Conservation (phyloP, 2,329 filamentous ascomycete species). For the Colletotrichum magnum region DNA sequence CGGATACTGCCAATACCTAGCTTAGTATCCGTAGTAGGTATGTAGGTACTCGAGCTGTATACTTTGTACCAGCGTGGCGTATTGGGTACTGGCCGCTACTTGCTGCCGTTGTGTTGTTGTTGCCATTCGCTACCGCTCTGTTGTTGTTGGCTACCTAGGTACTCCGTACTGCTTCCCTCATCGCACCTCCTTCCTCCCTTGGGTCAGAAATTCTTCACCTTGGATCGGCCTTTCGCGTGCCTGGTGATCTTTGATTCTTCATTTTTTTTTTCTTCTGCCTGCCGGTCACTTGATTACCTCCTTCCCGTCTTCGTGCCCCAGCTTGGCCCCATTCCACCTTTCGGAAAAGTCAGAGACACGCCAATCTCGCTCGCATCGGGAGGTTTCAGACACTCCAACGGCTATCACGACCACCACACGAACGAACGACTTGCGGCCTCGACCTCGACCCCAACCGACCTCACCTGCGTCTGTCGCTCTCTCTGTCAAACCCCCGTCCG, state of each 20-base stretch:
- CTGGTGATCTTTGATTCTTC: neutral
- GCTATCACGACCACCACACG: neutral
- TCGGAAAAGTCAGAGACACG: slow-evolving; percentile 2
- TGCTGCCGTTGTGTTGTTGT: slow-evolving; percentile 4
- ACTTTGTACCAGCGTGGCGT: no score
- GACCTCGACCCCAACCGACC: no score
- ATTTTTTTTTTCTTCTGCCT: slow-evolving; percentile 12
- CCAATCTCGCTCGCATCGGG: slow-evolving; percentile 15
- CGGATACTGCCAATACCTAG: no score
- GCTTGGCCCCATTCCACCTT: neutral
- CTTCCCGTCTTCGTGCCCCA: neutral
- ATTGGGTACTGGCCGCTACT: neutral
- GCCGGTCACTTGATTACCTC: neutral
- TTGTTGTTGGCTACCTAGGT: neutral
- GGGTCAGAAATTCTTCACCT: slow-evolving; percentile 26
- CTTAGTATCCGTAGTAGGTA: no score
- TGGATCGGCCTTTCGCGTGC: slow-evolving; percentile 14
- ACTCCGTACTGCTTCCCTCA: neutral
- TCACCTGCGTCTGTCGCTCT: neutral
- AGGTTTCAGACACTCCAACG: slow-evolving; percentile 17
- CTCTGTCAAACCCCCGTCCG: neutral
- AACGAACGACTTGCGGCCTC: neutral
- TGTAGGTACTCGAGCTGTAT: no score
- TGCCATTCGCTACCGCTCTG: neutral
- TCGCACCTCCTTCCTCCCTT: slow-evolving; percentile 4